Percentiles rank a stretch among this genome's conserved stretches.
Evolutionary conservation across 768 basidiomycete species (phyloP).

Genomic region (Podaxis carcinomalis): DNA sequence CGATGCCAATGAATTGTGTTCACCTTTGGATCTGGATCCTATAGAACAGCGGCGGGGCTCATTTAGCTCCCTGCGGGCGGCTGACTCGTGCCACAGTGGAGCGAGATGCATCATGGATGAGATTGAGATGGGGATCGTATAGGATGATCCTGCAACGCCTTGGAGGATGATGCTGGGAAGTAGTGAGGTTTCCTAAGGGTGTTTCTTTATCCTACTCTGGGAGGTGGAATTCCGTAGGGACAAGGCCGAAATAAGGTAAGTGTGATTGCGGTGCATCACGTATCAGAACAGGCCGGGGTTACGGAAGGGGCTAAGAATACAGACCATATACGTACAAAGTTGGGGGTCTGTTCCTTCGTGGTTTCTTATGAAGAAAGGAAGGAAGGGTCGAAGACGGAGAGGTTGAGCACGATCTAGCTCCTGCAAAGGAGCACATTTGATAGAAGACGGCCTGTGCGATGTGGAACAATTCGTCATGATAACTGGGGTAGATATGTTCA

Average conservation of each 20-base stretch:
- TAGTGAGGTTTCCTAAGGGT: background rate
- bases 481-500: background rate
- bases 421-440: background rate
- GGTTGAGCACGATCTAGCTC: background rate
- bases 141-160: no score
- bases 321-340: slow-evolving; percentile 2
- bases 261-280: background rate
- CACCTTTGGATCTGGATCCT: slow-evolving; percentile 2
- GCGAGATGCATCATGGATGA: background rate
- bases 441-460: background rate
- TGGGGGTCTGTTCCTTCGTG: background rate
- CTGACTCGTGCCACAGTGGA: background rate
- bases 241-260: background rate
- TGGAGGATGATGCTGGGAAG: background rate
- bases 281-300: slow-evolving; percentile 6
- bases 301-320: slow-evolving; percentile 4
- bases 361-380: background rate
- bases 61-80: background rate
- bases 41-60: background rate
- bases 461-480: background rate
- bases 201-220: background rate
- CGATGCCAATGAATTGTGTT: background rate
- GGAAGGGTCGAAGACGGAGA: background rate
- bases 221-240: background rate
- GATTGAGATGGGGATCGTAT: no score